Percentiles rank a stretch among this genome's conserved stretches.
phyloP scores from a whole-genome alignment of 164 flowering plant species.

The Magnolia changhungtana region DNA sequence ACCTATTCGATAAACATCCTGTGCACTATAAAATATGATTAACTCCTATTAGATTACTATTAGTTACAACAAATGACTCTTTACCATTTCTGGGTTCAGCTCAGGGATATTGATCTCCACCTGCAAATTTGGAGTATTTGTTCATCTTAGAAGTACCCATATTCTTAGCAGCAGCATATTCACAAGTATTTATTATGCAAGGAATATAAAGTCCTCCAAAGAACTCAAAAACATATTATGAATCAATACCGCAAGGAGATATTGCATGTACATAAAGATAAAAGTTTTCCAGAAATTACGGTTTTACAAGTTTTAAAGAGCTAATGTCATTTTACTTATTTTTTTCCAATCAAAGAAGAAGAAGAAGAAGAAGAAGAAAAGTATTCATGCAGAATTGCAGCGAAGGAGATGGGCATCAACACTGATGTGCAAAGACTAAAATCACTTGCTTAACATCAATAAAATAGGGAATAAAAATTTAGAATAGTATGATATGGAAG shows the following conservation, averaged over 20 bases:
- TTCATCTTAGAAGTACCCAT: slow-evolving; percentile 3
- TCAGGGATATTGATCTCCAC: slow-evolving; percentile 91
- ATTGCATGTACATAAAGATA: background rate
- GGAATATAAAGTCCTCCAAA: background rate
- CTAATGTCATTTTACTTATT: too few relatives aligned
- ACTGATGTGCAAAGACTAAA: too few relatives aligned
- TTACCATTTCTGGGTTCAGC: slow-evolving; percentile 90
- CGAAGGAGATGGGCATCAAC: too few relatives aligned
- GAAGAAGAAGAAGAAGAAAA: too few relatives aligned
- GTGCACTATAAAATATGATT: slow-evolving; percentile 30
- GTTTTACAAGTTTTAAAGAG: too few relatives aligned
- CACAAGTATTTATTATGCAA: background rate
- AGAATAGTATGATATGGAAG: too few relatives aligned
- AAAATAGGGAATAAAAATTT: too few relatives aligned
- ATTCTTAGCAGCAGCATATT: background rate
- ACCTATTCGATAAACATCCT: slow-evolving; percentile 98
- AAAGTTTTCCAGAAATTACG: too few relatives aligned
- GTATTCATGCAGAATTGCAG: too few relatives aligned
- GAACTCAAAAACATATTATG: background rate
- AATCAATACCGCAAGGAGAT: background rate
- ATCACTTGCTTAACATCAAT: too few relatives aligned
- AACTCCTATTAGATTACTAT: background rate
- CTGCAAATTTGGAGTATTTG: slow-evolving; percentile 29
- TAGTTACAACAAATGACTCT: slow-evolving; percentile 11
- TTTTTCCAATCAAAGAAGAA: too few relatives aligned